Percentiles rank a stretch among this genome's conserved stretches.
Conservation (phyloP, 306 rosid species). For the Prunus mongolica region DNA sequence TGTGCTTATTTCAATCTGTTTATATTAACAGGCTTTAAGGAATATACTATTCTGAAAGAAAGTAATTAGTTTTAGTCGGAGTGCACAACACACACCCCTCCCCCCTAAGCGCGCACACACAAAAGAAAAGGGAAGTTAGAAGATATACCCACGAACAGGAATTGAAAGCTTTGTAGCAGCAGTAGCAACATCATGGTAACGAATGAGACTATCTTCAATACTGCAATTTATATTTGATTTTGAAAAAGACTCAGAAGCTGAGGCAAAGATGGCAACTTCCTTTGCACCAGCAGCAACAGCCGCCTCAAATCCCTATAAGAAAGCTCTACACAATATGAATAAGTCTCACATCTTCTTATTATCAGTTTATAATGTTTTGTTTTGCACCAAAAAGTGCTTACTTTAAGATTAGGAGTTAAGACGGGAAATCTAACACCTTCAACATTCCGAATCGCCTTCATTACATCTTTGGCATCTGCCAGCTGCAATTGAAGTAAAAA, state of each 20-base stretch:
- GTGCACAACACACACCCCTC: background rate
- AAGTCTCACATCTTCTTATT: conserved; percentile 2
- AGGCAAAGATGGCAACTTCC: conserved; percentile 86
- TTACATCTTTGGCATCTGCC: conserved; percentile 87
- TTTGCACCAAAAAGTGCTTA: conserved; percentile 30
- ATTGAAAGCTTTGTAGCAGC: conserved; percentile 69
- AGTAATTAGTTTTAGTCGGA: background rate
- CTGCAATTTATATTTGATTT: conserved; percentile 76
- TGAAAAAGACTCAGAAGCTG: conserved; percentile 92
- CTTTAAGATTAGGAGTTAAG: conserved; percentile 81
- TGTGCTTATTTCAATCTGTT: background rate
- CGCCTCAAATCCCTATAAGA: conserved; percentile 82
- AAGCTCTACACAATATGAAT: conserved; percentile 1
- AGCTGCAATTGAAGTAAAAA: conserved; percentile 37
- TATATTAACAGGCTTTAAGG: no score
- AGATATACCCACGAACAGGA: conserved; percentile 83
- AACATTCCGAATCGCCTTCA: conserved; percentile 61
- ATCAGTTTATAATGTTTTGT: conserved; percentile 1
- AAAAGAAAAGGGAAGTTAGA: background rate
- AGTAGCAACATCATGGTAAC: conserved; percentile 55
- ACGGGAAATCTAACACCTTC: conserved; percentile 79
- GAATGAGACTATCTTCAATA: conserved; percentile 70
- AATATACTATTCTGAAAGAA: background rate
- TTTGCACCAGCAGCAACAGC: conserved; percentile 91
- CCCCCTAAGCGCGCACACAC: background rate